Percentiles rank a stretch among this genome's conserved stretches.
phyloP scores from a whole-genome alignment of 495 filamentous ascomycete genomes.

The Trichoderma gamsii region DNA sequence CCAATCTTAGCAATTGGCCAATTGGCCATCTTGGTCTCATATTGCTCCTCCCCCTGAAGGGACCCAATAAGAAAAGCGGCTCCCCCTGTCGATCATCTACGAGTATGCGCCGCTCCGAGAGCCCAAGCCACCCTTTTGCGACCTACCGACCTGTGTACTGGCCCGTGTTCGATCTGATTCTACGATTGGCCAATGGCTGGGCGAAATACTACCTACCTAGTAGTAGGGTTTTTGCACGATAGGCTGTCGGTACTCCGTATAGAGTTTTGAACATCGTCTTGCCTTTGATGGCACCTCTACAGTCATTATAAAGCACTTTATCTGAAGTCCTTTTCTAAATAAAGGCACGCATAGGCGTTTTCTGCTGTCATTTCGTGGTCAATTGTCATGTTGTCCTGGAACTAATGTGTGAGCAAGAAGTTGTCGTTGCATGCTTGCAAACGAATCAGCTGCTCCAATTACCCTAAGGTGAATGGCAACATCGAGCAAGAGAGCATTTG shows the following conservation, averaged over 20 bases:
- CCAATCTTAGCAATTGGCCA: neutral
- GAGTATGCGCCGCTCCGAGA: neutral
- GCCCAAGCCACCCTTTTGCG: neutral
- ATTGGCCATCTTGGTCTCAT: neutral
- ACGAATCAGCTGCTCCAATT: no score
- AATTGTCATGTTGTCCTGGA: no score
- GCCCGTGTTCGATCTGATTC: neutral
- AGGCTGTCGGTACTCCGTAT: neutral
- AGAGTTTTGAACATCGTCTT: no score
- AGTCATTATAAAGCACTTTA: no score
- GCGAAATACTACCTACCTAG: neutral
- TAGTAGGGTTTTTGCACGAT: neutral
- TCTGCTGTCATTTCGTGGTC: no score
- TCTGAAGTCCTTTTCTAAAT: no score
- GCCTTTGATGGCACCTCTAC: no score
- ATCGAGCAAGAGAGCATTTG: no score
- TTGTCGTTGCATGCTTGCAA: no score
- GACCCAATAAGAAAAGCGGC: neutral
- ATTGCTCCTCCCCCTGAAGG: neutral
- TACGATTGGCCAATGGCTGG: neutral
- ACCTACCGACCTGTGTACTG: neutral
- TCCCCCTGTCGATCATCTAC: conserved; percentile 2
- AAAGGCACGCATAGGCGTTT: no score
- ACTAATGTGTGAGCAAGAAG: no score
- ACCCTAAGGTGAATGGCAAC: no score